Evolutionary conservation across 345 rosid genomes (phyloP), one percentile per base, ranked within the genome.

Genomic region (Fremontodendron californicum): DNA sequence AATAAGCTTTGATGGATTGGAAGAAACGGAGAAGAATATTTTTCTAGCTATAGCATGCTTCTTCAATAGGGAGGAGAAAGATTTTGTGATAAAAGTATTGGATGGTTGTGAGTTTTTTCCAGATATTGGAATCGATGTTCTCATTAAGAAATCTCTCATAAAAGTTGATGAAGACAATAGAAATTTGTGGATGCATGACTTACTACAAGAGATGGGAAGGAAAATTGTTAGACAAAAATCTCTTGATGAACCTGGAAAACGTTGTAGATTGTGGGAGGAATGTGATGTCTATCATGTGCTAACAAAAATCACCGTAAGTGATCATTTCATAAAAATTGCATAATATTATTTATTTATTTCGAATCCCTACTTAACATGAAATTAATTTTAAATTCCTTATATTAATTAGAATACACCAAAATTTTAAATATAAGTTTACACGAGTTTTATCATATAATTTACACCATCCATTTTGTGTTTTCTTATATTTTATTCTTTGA

Each of bases 21-120:
- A 86, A 21, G 72, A 82, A 7, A 79, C 85, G 75, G 79, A 82
- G 46, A 83, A 86, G 83, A 66, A 61, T 9, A 74, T 85, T 21
- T 92, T 90, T 65, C 91, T 92, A 19, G 95, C 90, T 69, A 68
- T 92, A 65, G 86, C 92, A n/a, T 90, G 93, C 77, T 80, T 92
- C 61, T 87, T 92, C 66, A 52, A 85, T 12, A n/a, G 48, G 11
- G 84, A 85, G 75, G 77, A n/a, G n/a, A n/a, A n/a, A n/a, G n/a
- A n/a, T n/a, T n/a, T n/a, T n/a, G n/a, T n/a, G n/a, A n/a, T n/a
- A n/a, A n/a, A n/a, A n/a, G n/a, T n/a, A n/a, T n/a, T n/a, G n/a
- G n/a, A n/a, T n/a, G n/a, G n/a, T n/a, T n/a, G n/a, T n/a, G n/a
- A n/a, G n/a, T n/a, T n/a, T n/a, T n/a, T n/a, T n/a, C n/a, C n/a